A percentile compares a stretch with the other conserved stretches of the same genome.
phyloP scores from a whole-genome alignment of 495 filamentous ascomycete genomes.

The Aspergillus nidulans region DNA sequence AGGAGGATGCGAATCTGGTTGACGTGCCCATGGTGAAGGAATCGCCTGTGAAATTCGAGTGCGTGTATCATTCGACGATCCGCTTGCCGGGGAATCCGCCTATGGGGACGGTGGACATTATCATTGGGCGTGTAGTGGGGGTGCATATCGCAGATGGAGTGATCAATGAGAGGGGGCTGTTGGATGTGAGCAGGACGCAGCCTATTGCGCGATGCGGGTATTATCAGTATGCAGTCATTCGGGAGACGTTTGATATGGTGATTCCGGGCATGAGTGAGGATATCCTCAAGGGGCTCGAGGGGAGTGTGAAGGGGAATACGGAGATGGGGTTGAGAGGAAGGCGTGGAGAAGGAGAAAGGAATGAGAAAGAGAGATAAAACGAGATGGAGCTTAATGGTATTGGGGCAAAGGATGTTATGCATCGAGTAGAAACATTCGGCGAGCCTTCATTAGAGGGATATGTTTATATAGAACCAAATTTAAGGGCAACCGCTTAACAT shows the following conservation, averaged over 20 bases:
- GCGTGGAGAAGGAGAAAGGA: no score
- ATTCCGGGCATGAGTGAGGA: constrained; percentile 37
- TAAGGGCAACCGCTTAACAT: no score
- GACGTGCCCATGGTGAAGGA: constrained; percentile 47
- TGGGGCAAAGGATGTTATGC: no score
- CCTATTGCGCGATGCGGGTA: constrained; percentile 60
- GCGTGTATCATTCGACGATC: constrained; percentile 48
- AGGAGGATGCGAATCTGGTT: constrained; percentile 35
- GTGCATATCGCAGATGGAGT: constrained; percentile 52
- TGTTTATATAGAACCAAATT: no score
- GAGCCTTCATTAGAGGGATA: no score
- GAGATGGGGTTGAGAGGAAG: constrained; percentile 4
- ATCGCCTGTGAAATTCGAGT: constrained; percentile 55
- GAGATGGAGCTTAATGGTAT: no score
- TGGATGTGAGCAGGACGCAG: constrained; percentile 51
- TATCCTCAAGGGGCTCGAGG: constrained; percentile 29
- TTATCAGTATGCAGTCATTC: constrained; percentile 49
- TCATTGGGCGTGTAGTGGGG: constrained; percentile 53
- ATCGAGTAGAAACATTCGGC: no score
- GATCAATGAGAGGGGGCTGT: constrained; percentile 38
- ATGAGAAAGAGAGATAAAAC: no score
- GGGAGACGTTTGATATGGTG: constrained; percentile 51
- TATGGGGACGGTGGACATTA: constrained; percentile 50
- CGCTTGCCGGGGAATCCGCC: constrained; percentile 49
- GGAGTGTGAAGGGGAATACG: constrained; percentile 13